These are phyloP conservation scores for Penicillium sp. DNA, from an alignment of 2,329 filamentous ascomycete genomes.

Conservation along the genomic window DNA sequence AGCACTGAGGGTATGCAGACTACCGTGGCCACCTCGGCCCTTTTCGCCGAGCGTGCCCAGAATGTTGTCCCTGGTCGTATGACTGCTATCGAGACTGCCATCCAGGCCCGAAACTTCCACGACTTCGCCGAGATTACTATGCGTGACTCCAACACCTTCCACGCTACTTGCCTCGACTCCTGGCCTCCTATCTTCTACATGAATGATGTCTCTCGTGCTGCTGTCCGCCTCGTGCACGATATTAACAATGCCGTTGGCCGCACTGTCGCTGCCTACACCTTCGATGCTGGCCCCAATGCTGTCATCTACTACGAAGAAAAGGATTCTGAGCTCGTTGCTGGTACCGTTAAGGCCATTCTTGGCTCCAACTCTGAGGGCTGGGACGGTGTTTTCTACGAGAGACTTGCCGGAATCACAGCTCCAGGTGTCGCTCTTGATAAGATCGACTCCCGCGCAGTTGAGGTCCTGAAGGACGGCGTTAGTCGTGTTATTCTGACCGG, in stretches of 20 bases:
- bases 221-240: constrained; percentile 83
- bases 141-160: constrained; percentile 96
- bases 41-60: constrained; percentile 76
- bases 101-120: constrained; percentile 76
- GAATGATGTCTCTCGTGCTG: constrained; percentile 87
- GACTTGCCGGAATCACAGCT: constrained; percentile 52
- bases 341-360: constrained; percentile 74
- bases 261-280: constrained; percentile 89
- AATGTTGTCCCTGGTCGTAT: constrained; percentile 81
- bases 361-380: constrained; percentile 59
- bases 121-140: constrained; percentile 89
- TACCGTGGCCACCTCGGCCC: constrained; percentile 85
- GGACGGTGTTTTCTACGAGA: constrained; percentile 60
- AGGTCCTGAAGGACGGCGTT: constrained; percentile 73
- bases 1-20: constrained; percentile 96
- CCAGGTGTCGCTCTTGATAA: constrained; percentile 63
- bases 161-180: constrained; percentile 91
- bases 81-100: constrained; percentile 79
- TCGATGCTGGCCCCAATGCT: constrained; percentile 94
- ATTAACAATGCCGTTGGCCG: constrained; percentile 80
- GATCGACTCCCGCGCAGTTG: constrained; percentile 55
- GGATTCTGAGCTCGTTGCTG: constrained; percentile 71
- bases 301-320: constrained; percentile 93
- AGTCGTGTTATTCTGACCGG: constrained; percentile 87
- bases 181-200: constrained; percentile 98